phyloP scores from a whole-genome alignment of 2,329 filamentous ascomycete species.

The Pseudopithomyces maydicus region DNA sequence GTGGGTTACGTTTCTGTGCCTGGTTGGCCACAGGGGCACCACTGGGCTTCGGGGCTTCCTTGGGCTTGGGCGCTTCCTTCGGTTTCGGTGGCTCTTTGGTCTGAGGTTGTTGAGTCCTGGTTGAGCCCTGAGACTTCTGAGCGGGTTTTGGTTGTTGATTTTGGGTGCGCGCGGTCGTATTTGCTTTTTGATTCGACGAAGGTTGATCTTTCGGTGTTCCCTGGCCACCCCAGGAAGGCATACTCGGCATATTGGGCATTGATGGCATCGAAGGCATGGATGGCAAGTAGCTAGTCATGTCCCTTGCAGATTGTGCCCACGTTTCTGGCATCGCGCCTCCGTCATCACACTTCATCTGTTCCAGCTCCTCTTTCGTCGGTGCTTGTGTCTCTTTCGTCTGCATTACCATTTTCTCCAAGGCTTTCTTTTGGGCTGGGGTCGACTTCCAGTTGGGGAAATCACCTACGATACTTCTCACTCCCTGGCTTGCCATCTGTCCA shows the following conservation, averaged over 20 bases:
- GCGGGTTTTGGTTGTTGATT: not conserved
- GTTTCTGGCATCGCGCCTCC: slow-evolving; percentile 39
- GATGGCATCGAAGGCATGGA: slow-evolving; percentile 32
- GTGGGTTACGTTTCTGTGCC: not conserved
- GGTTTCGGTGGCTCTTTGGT: not conserved
- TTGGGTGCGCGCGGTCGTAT: not conserved
- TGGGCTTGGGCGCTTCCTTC: not conserved
- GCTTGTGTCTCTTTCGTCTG: slow-evolving; percentile 41
- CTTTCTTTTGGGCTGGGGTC: slow-evolving; percentile 39
- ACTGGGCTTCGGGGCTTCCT: not conserved
- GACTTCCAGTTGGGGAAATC: slow-evolving; percentile 44
- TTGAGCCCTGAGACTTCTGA: not conserved
- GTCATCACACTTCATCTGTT: slow-evolving; percentile 40
- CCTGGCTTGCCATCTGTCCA: slow-evolving; percentile 43
- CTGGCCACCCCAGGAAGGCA: slow-evolving; percentile 5
- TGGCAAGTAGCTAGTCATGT: slow-evolving; percentile 40
- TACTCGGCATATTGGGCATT: slow-evolving; percentile 23
- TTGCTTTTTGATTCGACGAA: not conserved
- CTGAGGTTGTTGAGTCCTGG: not conserved
- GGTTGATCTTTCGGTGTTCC: not conserved
- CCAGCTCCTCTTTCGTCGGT: slow-evolving; percentile 38
- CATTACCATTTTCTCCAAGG: slow-evolving; percentile 46
- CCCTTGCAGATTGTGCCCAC: slow-evolving; percentile 38
- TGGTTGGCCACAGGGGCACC: not conserved
- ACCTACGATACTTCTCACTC: slow-evolving; percentile 38